phyloP scores from a whole-genome alignment of 495 filamentous ascomycete species.

The Penicillium bovifimosum region DNA sequence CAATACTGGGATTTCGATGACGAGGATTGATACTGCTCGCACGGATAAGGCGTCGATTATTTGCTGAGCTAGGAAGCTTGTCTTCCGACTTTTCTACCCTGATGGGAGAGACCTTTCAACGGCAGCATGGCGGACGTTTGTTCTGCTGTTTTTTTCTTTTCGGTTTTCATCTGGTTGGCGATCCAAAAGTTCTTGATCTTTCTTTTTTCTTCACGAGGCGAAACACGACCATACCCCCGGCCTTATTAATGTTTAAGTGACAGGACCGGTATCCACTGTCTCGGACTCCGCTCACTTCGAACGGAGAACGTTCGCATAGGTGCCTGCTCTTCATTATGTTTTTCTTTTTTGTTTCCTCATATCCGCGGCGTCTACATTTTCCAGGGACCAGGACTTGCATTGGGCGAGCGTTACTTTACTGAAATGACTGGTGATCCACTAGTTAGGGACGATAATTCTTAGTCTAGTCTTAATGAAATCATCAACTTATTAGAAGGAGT shows the following conservation, averaged over 20 bases:
- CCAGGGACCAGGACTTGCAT: background rate
- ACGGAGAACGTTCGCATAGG: background rate
- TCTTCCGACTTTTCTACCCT: background rate
- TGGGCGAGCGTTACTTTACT: background rate
- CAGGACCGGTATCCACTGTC: background rate
- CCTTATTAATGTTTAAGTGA: slow-evolving; percentile 7
- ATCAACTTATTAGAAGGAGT: slow-evolving; percentile 30
- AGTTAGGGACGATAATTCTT: background rate
- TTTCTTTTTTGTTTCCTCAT: background rate
- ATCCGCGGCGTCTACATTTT: background rate
- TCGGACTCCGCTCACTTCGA: background rate
- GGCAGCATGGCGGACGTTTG: background rate
- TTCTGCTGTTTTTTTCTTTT: background rate
- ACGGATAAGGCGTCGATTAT: slow-evolving; percentile 25
- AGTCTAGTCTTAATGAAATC: background rate
- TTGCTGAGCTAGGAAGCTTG: background rate
- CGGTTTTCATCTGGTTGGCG: background rate
- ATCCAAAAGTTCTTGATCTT: slow-evolving; percentile 8
- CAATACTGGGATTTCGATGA: slow-evolving; percentile 9
- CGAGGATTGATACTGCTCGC: slow-evolving; percentile 21
- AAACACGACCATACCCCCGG: slow-evolving; percentile 1
- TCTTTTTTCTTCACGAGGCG: background rate
- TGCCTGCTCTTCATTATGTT: background rate
- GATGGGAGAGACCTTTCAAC: background rate
- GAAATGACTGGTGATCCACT: background rate